These are phyloP conservation scores for Flaveria trinervia DNA, from an alignment of 129 eudicot genomes.

Conservation along the genomic window DNA sequence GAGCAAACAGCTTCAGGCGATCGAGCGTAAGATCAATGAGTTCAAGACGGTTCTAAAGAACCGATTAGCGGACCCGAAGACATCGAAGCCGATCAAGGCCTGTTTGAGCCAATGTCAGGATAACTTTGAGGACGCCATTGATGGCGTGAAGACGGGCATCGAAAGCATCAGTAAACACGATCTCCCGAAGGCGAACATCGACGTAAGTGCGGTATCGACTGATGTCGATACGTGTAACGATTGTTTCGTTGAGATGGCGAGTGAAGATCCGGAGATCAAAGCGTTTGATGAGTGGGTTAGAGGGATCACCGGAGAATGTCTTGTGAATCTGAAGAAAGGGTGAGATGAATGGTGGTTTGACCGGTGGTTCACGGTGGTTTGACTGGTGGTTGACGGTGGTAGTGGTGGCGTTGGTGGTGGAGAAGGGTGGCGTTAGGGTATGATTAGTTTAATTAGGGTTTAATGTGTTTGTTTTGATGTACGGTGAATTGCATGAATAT, in stretches of 20 bases:
- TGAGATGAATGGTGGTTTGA: background rate
- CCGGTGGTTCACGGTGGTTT: background rate
- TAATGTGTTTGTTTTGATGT: background rate
- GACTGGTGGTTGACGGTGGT: background rate
- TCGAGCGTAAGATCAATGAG: conserved; percentile 28
- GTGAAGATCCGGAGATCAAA: conserved; percentile 38
- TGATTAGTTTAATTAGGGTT: background rate
- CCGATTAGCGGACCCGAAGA: conserved; percentile 30
- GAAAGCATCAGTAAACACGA: conserved; percentile 26
- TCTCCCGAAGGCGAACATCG: conserved; percentile 39
- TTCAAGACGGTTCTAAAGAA: conserved; percentile 24
- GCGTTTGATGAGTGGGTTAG: conserved; percentile 47
- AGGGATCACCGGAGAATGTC: conserved; percentile 44
- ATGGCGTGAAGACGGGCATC: conserved; percentile 33
- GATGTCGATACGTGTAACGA: conserved; percentile 43
- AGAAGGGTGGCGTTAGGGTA: background rate
- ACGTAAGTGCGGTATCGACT: conserved; percentile 33
- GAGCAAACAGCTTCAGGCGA: conserved; percentile 33
- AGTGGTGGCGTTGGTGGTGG: background rate
- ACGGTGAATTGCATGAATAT: background rate
- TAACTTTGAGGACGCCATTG: conserved; percentile 36
- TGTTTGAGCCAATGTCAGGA: conserved; percentile 44
- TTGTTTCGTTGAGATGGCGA: conserved; percentile 32
- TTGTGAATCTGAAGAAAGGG: conserved; percentile 25
- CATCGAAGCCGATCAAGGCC: conserved; percentile 1